These are phyloP conservation scores for Cladosporium sp. DNA, from an alignment of 2,329 filamentous ascomycete species.

Conservation along the genomic window DNA sequence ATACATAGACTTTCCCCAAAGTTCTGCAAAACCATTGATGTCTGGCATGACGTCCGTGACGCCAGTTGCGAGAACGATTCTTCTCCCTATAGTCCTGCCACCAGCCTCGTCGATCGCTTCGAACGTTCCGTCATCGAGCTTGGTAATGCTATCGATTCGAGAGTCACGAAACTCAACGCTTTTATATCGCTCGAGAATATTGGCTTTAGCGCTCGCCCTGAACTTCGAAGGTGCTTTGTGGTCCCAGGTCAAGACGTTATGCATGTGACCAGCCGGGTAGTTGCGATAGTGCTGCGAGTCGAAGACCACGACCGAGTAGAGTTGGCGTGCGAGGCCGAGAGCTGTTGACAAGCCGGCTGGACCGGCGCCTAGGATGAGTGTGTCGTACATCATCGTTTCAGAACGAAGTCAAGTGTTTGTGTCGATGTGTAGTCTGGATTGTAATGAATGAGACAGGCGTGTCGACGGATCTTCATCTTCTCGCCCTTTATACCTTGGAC, in stretches of 20 bases:
- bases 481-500: no score
- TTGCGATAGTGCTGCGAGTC: constrained; percentile 43
- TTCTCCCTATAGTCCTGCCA: constrained; percentile 45
- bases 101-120: constrained; percentile 42
- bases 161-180: not conserved
- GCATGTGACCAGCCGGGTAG: constrained; percentile 40
- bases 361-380: not conserved
- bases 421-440: no score
- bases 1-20: constrained; percentile 9
- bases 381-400: not conserved
- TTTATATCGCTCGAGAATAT: not conserved
- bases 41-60: constrained; percentile 49
- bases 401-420: not conserved
- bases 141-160: not conserved
- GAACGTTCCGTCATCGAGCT: constrained; percentile 25
- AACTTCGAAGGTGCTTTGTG: constrained; percentile 32
- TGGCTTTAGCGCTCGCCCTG: constrained; percentile 28
- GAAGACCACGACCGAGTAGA: constrained; percentile 33
- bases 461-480: no score
- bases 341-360: constrained; percentile 3
- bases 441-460: no score
- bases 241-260: constrained; percentile 39
- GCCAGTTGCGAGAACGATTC: constrained; percentile 54
- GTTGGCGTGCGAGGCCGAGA: constrained; percentile 32
- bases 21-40: constrained; percentile 29